These are phyloP conservation scores for Dipteronia dyeriana DNA, from an alignment of 345 rosid species.

Conservation along the genomic window DNA sequence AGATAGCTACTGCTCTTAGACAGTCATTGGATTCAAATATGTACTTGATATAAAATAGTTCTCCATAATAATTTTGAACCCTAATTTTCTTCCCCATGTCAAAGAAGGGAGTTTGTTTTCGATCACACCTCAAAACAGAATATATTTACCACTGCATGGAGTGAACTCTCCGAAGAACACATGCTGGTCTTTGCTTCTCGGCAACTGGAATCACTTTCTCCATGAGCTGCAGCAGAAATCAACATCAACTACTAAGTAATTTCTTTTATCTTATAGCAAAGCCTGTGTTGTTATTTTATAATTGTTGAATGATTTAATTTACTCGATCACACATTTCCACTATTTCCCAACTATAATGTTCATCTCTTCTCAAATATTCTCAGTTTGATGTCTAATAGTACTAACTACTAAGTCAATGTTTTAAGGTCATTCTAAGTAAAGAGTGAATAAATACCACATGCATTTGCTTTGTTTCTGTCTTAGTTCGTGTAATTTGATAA, in stretches of 20 bases:
- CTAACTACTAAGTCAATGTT: neutral
- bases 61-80: slow-evolving; percentile 3
- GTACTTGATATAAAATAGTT: slow-evolving; percentile 24
- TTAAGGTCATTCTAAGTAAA: neutral
- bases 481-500: too few species aligned
- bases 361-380: neutral
- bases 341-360: neutral
- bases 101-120: slow-evolving; percentile 19
- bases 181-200: slow-evolving; percentile 56
- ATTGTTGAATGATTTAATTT: neutral
- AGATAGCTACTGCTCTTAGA: slow-evolving; percentile 18
- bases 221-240: slow-evolving; percentile 57
- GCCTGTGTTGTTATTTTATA: neutral
- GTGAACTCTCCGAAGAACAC: slow-evolving; percentile 54
- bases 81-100: slow-evolving; percentile 7
- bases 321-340: neutral
- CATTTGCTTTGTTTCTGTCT: neutral
- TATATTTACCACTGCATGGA: slow-evolving; percentile 65
- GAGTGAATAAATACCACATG: neutral
- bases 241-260: neutral
- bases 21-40: slow-evolving; percentile 19
- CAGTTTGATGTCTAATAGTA: neutral
- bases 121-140: slow-evolving; percentile 1
- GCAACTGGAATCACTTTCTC: slow-evolving; percentile 69
- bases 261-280: neutral